Evolutionary conservation across 2,329 filamentous ascomycete species (phyloP), one percentile per base, ranked within the genome.

Genomic region (Nannizzia gypsea): DNA sequence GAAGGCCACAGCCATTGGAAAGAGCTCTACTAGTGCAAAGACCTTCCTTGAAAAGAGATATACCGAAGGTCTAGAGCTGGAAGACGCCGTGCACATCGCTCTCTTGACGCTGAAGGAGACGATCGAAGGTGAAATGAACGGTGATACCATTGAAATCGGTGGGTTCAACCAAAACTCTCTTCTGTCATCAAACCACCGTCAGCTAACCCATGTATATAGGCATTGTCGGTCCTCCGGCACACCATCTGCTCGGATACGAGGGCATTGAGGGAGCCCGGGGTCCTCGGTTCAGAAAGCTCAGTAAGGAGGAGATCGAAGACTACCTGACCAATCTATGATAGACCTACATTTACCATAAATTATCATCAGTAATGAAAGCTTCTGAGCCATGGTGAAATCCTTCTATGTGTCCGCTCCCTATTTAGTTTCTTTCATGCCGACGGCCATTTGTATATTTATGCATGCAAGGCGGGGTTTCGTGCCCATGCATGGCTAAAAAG

Each of bases 41-140:
- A 99, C 93, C 0, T 99, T 99, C 79, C 77, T 99, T 73, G 93
- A 99, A 82, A 99, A 99, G 86, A 83, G 93, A 76, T 99, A 97
- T 78, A 96, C 91, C 3, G 93, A 99, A 73, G 91, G 91, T 44
- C 78, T 99, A 71, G 93, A 99, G 81, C 80, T 99, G 64, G 93
- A 99, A 77, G 93, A 99, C 76, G 93, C 93, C 8, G 93, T 99
- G 67, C 93, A 99, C 76, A 99, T 99, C 78, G 93, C 93, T 62
- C 82, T 99, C 59, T 80, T 99, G 73, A 99, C 93, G 26, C 79
- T 99, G 72, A 99, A 99, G 82, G 93, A 99, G 81, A 96, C 93
- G 61, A 99, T 99, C 71, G 92, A 97, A 78, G 93, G 93, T 61
- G 93, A 97, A 79, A 97, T 97, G 92, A 97, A 92, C 67, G 92